Percentiles rank a stretch among this genome's conserved stretches.
Evolutionary conservation across 2,329 filamentous ascomycete genomes (phyloP).

Genomic region (Aureobasidium sp.): DNA sequence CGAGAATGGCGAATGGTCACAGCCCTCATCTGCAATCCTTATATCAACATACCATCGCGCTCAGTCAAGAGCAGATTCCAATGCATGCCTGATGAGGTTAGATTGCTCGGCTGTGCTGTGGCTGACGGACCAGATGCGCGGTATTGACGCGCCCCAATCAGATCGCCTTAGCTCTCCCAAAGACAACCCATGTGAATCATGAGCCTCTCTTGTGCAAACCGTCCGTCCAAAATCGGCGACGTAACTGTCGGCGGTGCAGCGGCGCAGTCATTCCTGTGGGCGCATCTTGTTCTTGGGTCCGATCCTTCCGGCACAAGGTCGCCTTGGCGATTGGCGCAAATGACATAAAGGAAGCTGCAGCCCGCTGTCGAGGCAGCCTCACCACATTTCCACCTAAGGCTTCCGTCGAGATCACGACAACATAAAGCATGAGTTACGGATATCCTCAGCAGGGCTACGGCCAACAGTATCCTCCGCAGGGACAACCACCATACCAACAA

Average conservation of each 20-base stretch:
- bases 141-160: slow-evolving; percentile 4
- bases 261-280: background rate
- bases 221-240: background rate
- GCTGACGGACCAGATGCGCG: background rate
- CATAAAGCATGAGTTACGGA: slow-evolving; percentile 6
- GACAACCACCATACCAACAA: slow-evolving; percentile 8
- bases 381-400: background rate
- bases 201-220: background rate
- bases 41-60: background rate
- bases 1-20: background rate
- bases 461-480: slow-evolving; percentile 14
- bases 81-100: background rate
- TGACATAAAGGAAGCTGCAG: slow-evolving; percentile 11
- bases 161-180: background rate
- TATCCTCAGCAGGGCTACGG: slow-evolving; percentile 16
- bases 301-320: slow-evolving; percentile 9
- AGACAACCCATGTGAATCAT: background rate
- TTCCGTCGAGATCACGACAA: background rate
- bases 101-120: background rate
- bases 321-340: slow-evolving; percentile 8
- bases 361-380: background rate
- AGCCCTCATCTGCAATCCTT: background rate
- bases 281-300: background rate
- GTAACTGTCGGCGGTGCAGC: background rate
- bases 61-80: background rate